Base-by-base conservation (phyloP, 1,284 basidiomycete genomes). In the Vanrija humicola region DNA sequence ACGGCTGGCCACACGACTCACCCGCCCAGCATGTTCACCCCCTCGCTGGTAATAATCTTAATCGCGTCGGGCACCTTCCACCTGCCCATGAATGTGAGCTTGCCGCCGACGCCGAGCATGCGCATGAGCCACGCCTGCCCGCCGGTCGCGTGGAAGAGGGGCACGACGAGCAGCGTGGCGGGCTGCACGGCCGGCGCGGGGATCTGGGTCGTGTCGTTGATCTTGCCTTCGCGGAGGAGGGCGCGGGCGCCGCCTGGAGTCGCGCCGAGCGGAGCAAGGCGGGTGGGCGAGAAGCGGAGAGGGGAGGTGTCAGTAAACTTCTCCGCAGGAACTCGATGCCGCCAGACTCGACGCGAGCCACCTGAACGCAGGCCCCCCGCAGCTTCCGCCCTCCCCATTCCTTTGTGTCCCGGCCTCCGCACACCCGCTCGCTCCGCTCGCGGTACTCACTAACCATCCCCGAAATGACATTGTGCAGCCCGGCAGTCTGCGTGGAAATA, bases 81-180 rank as follows among this genome's bases (percentile, higher is more conserved):
- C 45, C 58, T 43, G 19, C 63, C 54, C 59, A 69, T 63, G 49
- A 68, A 52, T 16, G 66, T 61, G 50, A 73, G 61, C 54, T 66
- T 69, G 15, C 61, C 64, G 15, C 71, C 71, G 25, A 58, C 64
- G 46, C 65, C 64, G 46, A 70, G 58, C 2, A 67, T 65, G 3
- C 70, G 54, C 62, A 72, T 62, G 40, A 72, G 63, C 68, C 69
- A 73, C 10, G 65, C 65, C 6, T 70, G 60, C 50, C 67, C 68
- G 12, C 72, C 72, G 1, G 70, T 72, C 3, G 72, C 68, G 67
- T 73, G 72, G 59, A 73, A 73, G 10, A 73, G 62, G 3, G 72
- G 72, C 25, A 73, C 65, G 7, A 69, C 51, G 29, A 71, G 64
- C 4, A 73, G 56, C n/a, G 18, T 15, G 7, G 15, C 5, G 18